phyloP scores from a whole-genome alignment of 2,329 filamentous ascomycete genomes.

The Blastomyces silverae region DNA sequence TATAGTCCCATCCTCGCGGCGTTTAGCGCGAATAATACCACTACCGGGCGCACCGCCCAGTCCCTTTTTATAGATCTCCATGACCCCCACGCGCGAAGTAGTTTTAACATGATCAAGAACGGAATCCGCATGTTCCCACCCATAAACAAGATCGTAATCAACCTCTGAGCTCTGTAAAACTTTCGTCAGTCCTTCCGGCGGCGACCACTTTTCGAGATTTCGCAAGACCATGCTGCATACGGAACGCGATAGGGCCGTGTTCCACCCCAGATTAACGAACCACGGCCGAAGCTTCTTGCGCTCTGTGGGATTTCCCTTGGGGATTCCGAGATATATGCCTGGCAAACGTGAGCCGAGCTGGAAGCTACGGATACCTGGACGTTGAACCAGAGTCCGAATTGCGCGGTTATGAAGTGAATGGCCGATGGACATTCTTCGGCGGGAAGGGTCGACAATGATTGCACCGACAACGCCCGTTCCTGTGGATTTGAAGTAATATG shows the following conservation, averaged over 20 bases:
- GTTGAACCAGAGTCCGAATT: conserved; percentile 65
- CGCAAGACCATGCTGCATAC: conserved; percentile 67
- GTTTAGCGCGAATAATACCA: conserved; percentile 76
- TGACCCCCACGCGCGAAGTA: conserved; percentile 67
- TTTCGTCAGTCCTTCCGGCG: conserved; percentile 68
- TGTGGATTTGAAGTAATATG: conserved; percentile 67
- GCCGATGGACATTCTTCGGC: conserved; percentile 83
- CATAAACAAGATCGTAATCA: conserved; percentile 76
- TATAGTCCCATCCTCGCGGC: conserved; percentile 58
- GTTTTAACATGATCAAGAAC: conserved; percentile 69
- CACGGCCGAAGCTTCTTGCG: conserved; percentile 61
- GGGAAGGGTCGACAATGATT: conserved; percentile 80
- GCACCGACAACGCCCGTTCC: conserved; percentile 71
- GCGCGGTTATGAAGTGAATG: conserved; percentile 82
- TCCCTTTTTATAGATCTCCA: conserved; percentile 72
- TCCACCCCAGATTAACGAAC: conserved; percentile 90
- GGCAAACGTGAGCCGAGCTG: conserved; percentile 77
- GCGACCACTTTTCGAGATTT: conserved; percentile 64
- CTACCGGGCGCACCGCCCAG: conserved; percentile 64
- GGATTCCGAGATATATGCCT: conserved; percentile 79
- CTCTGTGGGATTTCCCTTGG: conserved; percentile 56
- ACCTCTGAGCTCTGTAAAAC: conserved; percentile 66
- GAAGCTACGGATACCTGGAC: conserved; percentile 66
- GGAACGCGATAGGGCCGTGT: conserved; percentile 57
- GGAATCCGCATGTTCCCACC: conserved; percentile 65